phyloP scores from a whole-genome alignment of 2,329 filamentous ascomycete genomes.

The Pleurostoma richardsiae region DNA sequence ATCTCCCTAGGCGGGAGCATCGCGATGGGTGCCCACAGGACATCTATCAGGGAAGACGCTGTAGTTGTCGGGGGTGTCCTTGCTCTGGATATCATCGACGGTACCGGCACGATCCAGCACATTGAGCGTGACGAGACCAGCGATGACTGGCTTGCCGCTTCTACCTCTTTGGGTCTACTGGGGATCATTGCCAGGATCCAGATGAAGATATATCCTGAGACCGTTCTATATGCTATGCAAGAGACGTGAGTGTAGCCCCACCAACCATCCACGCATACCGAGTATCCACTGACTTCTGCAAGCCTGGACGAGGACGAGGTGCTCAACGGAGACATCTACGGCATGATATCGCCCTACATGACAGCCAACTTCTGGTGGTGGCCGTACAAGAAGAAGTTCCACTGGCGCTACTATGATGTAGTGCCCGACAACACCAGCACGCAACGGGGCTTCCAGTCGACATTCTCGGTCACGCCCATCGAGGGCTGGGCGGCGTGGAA shows the following conservation, averaged over 20 bases:
- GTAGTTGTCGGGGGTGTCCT: conserved; percentile 44
- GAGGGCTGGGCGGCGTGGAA: conserved; percentile 34
- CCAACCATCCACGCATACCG: too few species aligned
- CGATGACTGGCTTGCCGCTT: conserved; percentile 46
- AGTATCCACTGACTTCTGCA: not conserved
- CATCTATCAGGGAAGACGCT: conserved; percentile 39
- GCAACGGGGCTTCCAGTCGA: conserved; percentile 46
- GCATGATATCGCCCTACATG: conserved; percentile 41
- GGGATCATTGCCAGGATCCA: conserved; percentile 42
- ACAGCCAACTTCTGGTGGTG: conserved; percentile 52
- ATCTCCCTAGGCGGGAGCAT: conserved; percentile 45
- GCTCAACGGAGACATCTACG: conserved; percentile 42
- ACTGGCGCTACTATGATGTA: conserved; percentile 47
- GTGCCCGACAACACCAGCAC: conserved; percentile 29
- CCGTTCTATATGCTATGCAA: conserved; percentile 45
- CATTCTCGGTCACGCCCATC: conserved; percentile 40
- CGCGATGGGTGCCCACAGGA: conserved; percentile 47
- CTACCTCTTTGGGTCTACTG: conserved; percentile 42
- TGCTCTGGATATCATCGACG: conserved; percentile 44
- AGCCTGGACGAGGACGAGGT: conserved; percentile 41
- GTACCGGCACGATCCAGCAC: conserved; percentile 33
- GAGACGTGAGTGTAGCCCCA: conserved; percentile 30
- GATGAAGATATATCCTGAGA: conserved; percentile 44
- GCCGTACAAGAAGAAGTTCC: conserved; percentile 45
- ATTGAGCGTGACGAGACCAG: conserved; percentile 33